These are phyloP conservation scores for Starmerella lactis-condensi DNA, from an alignment of 805 yeast species.

Conservation along the genomic window DNA sequence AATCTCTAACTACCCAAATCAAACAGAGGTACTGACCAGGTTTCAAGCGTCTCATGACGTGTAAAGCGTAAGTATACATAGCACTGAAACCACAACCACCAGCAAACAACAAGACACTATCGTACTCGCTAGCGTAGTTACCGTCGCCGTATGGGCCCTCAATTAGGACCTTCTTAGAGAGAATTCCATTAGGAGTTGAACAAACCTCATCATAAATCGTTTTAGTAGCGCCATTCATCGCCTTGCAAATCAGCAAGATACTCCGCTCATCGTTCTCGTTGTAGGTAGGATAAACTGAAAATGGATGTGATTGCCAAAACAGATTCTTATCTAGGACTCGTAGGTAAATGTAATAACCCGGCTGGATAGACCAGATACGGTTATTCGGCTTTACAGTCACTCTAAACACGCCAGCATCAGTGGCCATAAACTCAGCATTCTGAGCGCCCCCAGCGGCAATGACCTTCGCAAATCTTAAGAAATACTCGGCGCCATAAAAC, in stretches of 20 bases:
- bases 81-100: slow-evolving; percentile 55
- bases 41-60: slow-evolving; percentile 12
- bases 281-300: slow-evolving; percentile 28
- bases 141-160: slow-evolving; percentile 48
- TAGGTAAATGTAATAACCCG: slow-evolving; percentile 44
- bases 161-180: slow-evolving; percentile 27
- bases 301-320: slow-evolving; percentile 63
- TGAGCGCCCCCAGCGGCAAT: slow-evolving; percentile 34
- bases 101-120: slow-evolving; percentile 34
- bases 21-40: slow-evolving; percentile 11
- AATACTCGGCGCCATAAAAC: slow-evolving; percentile 52
- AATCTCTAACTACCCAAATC: slow-evolving; percentile 19
- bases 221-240: slow-evolving; percentile 37
- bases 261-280: slow-evolving; percentile 22
- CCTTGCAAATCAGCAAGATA: slow-evolving; percentile 33
- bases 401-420: slow-evolving; percentile 25
- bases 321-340: slow-evolving; percentile 32
- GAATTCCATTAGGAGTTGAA: slow-evolving; percentile 18
- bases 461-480: slow-evolving; percentile 36
- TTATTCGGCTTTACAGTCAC: slow-evolving; percentile 24
- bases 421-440: slow-evolving; percentile 15
- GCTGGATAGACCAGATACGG: slow-evolving; percentile 29
- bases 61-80: slow-evolving; percentile 31
- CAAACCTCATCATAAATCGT: slow-evolving; percentile 22
- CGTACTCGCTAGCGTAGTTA: slow-evolving; percentile 30